Conservation (phyloP, 306 rosid genomes). For the Pterocarpus macrocarpus region DNA sequence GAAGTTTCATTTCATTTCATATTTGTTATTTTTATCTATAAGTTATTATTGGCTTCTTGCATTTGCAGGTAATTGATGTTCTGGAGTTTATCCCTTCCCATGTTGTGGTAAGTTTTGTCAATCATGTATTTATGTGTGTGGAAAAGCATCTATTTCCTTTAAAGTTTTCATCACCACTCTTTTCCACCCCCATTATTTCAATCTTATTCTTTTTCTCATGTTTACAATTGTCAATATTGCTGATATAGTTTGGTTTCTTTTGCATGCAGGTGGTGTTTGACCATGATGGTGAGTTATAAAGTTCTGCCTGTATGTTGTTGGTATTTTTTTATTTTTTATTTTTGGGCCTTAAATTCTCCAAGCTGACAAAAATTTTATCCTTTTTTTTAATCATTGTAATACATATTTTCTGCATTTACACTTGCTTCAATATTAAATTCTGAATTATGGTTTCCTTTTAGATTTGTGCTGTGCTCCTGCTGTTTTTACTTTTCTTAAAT, state of each 20-base stretch:
- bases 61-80: conserved; percentile 91
- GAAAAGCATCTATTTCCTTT: conserved; percentile 32
- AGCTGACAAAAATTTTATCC: conserved; percentile 5
- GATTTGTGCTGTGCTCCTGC: conserved; percentile 24
- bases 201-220: conserved; percentile 1
- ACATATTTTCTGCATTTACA: conserved; percentile 27
- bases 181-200: not conserved
- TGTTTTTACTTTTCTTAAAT: not conserved
- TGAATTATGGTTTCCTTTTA: conserved; percentile 20
- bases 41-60: conserved; percentile 31
- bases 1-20: conserved; percentile 31
- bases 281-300: conserved; percentile 87
- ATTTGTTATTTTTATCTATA: conserved; percentile 26
- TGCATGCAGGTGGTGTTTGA: conserved; percentile 95
- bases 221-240: conserved; percentile 29
- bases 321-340: conserved; percentile 36
- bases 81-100: conserved; percentile 90
- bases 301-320: conserved; percentile 41
- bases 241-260: conserved; percentile 43
- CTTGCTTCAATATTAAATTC: conserved; percentile 4
- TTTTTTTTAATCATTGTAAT: conserved; percentile 16
- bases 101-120: conserved; percentile 80
- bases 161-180: not conserved
- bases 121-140: conserved; percentile 24
- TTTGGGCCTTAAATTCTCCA: conserved; percentile 2